These are phyloP conservation scores for Tolypocladium nubicola DNA, from an alignment of 2,329 filamentous ascomycete species.

Conservation along the genomic window DNA sequence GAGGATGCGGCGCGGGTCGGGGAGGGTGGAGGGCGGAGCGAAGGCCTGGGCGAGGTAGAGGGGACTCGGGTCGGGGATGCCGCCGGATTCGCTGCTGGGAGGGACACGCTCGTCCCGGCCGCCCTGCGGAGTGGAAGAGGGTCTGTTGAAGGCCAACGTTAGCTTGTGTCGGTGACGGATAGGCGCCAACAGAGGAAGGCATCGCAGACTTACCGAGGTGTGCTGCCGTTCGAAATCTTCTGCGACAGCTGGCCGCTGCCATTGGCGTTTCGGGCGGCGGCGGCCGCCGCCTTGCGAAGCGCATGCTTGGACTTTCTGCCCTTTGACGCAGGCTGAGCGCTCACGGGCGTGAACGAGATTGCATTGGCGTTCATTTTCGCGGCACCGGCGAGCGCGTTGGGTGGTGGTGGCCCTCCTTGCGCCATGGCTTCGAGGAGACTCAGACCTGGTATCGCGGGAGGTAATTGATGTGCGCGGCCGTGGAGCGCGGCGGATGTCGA, in stretches of 20 bases:
- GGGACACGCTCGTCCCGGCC: constrained; percentile 3
- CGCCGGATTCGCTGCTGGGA: constrained; percentile 35
- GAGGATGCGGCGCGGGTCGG: constrained; percentile 52
- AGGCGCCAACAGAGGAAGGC: not conserved
- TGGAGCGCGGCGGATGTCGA: not conserved
- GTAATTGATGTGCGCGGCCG: not conserved
- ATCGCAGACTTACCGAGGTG: not conserved
- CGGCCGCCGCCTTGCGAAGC: not conserved
- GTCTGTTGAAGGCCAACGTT: not conserved
- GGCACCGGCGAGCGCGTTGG: not conserved
- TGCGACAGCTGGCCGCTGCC: too few species aligned
- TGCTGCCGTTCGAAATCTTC: not conserved
- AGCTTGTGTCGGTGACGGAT: not conserved
- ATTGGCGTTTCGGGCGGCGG: not conserved
- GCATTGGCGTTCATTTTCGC: not conserved
- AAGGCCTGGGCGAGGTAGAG: constrained; percentile 50
- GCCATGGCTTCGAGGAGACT: not conserved
- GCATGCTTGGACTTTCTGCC: not conserved
- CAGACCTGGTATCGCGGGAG: not conserved
- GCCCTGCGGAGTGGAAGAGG: not conserved
- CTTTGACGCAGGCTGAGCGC: not conserved
- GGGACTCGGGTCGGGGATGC: constrained; percentile 48
- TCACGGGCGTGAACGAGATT: not conserved
- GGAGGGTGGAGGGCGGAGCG: constrained; percentile 27
- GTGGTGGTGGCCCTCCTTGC: not conserved